Conservation (phyloP, 352 stramenopile species). For the Phytophthora lateralis region DNA sequence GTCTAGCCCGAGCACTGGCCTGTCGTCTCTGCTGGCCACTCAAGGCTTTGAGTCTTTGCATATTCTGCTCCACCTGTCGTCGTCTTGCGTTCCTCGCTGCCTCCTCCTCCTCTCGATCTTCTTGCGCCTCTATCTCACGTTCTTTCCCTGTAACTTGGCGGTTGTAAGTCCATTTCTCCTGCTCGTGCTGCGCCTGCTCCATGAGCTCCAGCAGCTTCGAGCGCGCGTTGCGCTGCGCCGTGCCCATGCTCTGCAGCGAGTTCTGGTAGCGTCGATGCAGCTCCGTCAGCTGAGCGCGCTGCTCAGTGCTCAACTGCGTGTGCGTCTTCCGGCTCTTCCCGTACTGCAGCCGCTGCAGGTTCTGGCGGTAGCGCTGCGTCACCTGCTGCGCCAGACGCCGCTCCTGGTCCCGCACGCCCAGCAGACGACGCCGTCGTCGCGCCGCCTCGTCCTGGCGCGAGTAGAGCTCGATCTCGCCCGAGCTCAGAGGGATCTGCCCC, state of each 20-base stretch:
- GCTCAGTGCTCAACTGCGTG: slow-evolving; percentile 32
- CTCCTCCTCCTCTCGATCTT: slow-evolving; percentile 33
- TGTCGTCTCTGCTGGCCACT: slow-evolving; percentile 48
- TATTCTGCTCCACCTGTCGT: slow-evolving; percentile 49
- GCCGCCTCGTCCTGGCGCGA: slow-evolving; percentile 58
- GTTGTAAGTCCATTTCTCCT: slow-evolving; percentile 65
- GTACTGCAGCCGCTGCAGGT: slow-evolving; percentile 55
- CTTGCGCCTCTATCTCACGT: slow-evolving; percentile 42
- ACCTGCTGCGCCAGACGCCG: slow-evolving; percentile 66
- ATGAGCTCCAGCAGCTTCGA: slow-evolving; percentile 61
- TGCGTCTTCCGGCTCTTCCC: slow-evolving; percentile 37
- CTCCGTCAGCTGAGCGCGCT: slow-evolving; percentile 49
- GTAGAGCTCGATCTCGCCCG: slow-evolving; percentile 65
- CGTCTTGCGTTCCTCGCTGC: slow-evolving; percentile 29
- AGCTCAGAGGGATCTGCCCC: slow-evolving; percentile 67
- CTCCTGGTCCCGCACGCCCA: slow-evolving; percentile 67
- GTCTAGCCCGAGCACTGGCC: slow-evolving; percentile 43
- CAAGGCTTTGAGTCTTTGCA: slow-evolving; percentile 46
- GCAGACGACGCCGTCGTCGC: slow-evolving; percentile 52
- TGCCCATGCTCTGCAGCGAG: slow-evolving; percentile 67
- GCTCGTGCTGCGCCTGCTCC: slow-evolving; percentile 54
- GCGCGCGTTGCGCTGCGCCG: slow-evolving; percentile 63
- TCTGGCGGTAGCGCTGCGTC: slow-evolving; percentile 73
- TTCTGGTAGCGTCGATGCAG: slow-evolving; percentile 58
- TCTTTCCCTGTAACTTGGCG: slow-evolving; percentile 31